Evolutionary conservation across 345 rosid species (phyloP).

Genomic region (Euclidium syriacum): DNA sequence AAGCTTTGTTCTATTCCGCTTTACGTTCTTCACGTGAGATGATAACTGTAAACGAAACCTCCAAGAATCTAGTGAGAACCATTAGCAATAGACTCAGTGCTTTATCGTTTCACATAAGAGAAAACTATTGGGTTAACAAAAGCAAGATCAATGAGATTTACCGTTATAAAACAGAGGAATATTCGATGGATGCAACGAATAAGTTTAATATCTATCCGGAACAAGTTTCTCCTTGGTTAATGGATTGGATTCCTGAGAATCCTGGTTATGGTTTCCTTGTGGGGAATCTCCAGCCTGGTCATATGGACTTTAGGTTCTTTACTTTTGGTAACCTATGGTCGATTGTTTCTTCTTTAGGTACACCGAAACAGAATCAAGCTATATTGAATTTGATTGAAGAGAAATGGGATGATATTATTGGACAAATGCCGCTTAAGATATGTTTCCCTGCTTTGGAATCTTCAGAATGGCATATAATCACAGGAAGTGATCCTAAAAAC

Average conservation of each 20-base stretch:
- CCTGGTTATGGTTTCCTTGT: conserved; percentile 76
- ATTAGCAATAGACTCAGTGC: conserved; percentile 87
- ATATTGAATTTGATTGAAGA: conserved; percentile 69
- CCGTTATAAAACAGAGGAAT: conserved; percentile 82
- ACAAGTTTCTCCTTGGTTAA: conserved; percentile 84
- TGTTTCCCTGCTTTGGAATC: conserved; percentile 82
- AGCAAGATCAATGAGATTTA: conserved; percentile 63
- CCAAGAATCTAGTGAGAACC: conserved; percentile 72
- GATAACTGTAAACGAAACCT: conserved; percentile 85
- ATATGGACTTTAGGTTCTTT: conserved; percentile 92
- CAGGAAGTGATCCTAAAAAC: conserved; percentile 93
- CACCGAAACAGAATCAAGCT: conserved; percentile 54
- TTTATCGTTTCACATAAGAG: conserved; percentile 85
- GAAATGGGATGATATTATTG: conserved; percentile 77
- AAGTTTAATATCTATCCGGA: conserved; percentile 97
- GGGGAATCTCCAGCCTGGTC: conserved; percentile 92
- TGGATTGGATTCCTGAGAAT: conserved; percentile 85
- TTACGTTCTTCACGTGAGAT: conserved; percentile 80
- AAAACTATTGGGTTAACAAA: conserved; percentile 89
- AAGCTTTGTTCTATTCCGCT: conserved; percentile 92
- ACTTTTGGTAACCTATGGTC: conserved; percentile 89
- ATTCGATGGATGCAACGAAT: conserved; percentile 87
- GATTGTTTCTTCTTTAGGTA: conserved; percentile 48
- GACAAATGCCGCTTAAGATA: conserved; percentile 90
- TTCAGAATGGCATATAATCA: conserved; percentile 84